phyloP scores from a whole-genome alignment of 108 stramenopile species.

The Parmales sp. region DNA sequence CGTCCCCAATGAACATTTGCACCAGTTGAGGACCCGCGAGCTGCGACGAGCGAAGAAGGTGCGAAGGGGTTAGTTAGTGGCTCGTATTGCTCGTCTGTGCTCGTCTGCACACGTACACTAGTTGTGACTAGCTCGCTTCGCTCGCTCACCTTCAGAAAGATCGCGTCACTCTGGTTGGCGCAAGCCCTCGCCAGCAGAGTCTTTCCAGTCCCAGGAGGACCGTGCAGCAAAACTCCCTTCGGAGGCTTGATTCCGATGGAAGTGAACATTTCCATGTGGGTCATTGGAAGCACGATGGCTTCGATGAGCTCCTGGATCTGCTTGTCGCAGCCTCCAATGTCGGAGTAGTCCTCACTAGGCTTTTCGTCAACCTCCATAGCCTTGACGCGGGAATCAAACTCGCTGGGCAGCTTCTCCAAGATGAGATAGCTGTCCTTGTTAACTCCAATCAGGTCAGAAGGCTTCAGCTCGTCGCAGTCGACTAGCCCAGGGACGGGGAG shows the following conservation, averaged over 20 bases:
- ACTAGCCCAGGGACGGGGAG: conserved; percentile 97
- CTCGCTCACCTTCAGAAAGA: conserved; percentile 98
- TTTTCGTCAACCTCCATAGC: conserved; percentile 99
- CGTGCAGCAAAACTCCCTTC: conserved; percentile 92
- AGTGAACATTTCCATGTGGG: conserved; percentile 95
- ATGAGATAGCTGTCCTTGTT: conserved; percentile 99
- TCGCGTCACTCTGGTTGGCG: conserved; percentile 97
- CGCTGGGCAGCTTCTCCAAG: conserved; percentile 97
- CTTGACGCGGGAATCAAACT: conserved; percentile 96
- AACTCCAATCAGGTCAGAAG: conserved; percentile 94
- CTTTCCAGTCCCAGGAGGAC: conserved; percentile 98
- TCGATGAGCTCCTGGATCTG: conserved; percentile 99
- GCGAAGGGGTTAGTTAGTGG: too few relatives aligned
- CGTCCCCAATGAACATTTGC: conserved; percentile 99
- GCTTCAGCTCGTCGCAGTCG: conserved; percentile 82
- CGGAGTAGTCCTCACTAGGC: conserved; percentile 93
- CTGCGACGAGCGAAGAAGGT: too few relatives aligned
- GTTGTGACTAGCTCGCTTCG: too few relatives aligned
- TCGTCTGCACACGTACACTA: too few relatives aligned
- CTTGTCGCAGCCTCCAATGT: conserved; percentile 94
- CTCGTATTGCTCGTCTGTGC: too few relatives aligned
- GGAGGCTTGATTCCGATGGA: conserved; percentile 97
- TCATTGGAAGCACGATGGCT: conserved; percentile 98
- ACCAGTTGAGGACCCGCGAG: conserved; percentile 96
- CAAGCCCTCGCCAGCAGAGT: conserved; percentile 96